Conservation (phyloP, 257 asterid species). For the Nicotiana paniculata region DNA sequence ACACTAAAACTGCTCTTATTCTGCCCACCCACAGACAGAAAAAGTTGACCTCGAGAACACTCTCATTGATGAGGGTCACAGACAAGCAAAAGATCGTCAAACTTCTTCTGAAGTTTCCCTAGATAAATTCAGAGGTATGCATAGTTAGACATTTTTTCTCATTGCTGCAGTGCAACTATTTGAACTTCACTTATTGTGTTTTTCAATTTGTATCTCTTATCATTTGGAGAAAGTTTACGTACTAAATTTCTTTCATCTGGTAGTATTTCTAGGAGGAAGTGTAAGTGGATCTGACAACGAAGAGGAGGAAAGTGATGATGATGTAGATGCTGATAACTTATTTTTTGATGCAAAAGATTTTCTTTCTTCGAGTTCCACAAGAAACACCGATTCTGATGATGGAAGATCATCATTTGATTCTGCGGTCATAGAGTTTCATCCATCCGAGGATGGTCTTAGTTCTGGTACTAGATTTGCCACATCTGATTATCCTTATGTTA, state of each 20-base stretch:
- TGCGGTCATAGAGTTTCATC: background rate
- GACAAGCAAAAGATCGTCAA: slow-evolving; percentile 9
- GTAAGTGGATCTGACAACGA: slow-evolving; percentile 15
- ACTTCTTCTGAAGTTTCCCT: background rate
- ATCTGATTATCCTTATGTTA: slow-evolving; percentile 11
- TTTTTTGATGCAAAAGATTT: slow-evolving; percentile 9
- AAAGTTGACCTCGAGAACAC: slow-evolving; percentile 26
- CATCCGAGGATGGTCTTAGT: slow-evolving; percentile 7
- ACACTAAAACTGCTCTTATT: background rate
- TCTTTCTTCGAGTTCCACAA: slow-evolving; percentile 13
- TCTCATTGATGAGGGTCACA: slow-evolving; percentile 20
- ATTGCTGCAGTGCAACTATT: background rate
- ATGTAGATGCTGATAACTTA: slow-evolving; percentile 5
- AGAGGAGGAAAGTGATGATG: slow-evolving; percentile 20
- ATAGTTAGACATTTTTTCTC: background rate
- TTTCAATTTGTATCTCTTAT: background rate
- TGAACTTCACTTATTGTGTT: background rate
- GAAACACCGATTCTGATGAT: slow-evolving; percentile 10
- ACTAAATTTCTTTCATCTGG: background rate
- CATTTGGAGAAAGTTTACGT: background rate
- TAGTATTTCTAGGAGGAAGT: slow-evolving; percentile 16
- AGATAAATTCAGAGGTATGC: slow-evolving; percentile 14
- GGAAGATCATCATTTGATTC: slow-evolving; percentile 13
- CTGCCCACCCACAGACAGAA: slow-evolving; percentile 11
- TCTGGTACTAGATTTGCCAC: background rate